Evolutionary conservation across 2,329 filamentous ascomycete species (phyloP).

Genomic region (Calonectria montana): DNA sequence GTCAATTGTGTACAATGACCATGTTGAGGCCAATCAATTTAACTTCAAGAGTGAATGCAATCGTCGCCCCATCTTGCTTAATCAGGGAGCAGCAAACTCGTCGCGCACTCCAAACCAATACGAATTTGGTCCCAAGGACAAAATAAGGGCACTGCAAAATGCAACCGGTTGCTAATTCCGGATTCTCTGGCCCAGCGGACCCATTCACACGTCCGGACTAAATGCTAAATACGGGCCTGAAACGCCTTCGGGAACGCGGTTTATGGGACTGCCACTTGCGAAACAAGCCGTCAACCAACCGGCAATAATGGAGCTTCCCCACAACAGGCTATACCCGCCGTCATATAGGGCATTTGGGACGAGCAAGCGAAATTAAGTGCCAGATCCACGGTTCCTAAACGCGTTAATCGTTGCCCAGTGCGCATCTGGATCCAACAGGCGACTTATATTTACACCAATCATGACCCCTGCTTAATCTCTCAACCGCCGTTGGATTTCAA

Average conservation of each 20-base stretch:
- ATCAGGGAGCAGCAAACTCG: not conserved
- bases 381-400: conserved; percentile 14
- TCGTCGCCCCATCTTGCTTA: not conserved
- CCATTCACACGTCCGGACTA: not conserved
- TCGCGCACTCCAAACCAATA: not conserved
- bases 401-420: conserved; percentile 1
- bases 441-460: conserved; percentile 6
- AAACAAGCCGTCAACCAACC: not conserved
- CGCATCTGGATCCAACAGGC: conserved; percentile 4
- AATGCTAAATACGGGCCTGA: not conserved
- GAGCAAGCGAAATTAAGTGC: conserved; percentile 14
- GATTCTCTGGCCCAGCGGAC: not conserved
- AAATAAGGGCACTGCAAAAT: not conserved
- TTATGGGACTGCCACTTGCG: not conserved
- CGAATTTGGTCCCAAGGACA: not conserved
- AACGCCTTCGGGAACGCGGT: conserved; percentile 1
- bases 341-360: not conserved
- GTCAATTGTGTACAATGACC: no score
- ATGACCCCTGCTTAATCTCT: not conserved
- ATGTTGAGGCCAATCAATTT: no score
- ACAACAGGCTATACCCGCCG: not conserved
- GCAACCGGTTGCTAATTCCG: not conserved
- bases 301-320: not conserved
- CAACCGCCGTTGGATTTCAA: not conserved
- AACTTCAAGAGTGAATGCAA: no score